Evolutionary conservation across 331 rosid species (phyloP).

Genomic region (Rhamnella rubrinervis): DNA sequence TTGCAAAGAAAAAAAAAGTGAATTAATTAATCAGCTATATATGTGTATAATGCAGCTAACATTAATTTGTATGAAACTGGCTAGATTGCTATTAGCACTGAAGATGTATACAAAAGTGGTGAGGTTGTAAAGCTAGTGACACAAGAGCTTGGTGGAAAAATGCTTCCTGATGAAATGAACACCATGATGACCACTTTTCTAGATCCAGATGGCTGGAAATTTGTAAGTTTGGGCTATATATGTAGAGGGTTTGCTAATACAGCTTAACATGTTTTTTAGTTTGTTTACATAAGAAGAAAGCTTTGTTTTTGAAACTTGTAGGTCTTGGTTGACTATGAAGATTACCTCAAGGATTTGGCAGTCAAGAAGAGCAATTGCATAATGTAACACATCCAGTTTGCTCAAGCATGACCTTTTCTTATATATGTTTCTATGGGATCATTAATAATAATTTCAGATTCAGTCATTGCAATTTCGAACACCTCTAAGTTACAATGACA

Average conservation of each 20-base stretch:
- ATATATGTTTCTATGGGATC: too few species aligned
- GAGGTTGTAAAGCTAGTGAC: neutral
- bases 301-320: neutral
- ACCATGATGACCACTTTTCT: conserved; percentile 8
- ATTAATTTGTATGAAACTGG: too few species aligned
- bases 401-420: too few species aligned
- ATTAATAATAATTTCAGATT: too few species aligned
- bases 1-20: neutral
- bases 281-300: too few species aligned
- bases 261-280: too few species aligned
- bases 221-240: neutral
- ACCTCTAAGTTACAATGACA: too few species aligned
- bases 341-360: neutral
- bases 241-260: neutral
- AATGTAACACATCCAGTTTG: neutral
- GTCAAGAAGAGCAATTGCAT: neutral
- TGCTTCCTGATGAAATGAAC: neutral
- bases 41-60: too few species aligned
- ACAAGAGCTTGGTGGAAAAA: conserved; percentile 12
- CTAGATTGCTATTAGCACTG: conserved; percentile 24
- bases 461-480: too few species aligned
- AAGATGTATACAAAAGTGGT: conserved; percentile 19
- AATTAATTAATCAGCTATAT: too few species aligned
- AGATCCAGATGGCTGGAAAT: conserved; percentile 16
- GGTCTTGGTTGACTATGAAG: conserved; percentile 25